Percentiles rank a stretch among this genome's conserved stretches.
phyloP scores from a whole-genome alignment of 768 basidiomycete genomes.

The Leccinum arenicola region DNA sequence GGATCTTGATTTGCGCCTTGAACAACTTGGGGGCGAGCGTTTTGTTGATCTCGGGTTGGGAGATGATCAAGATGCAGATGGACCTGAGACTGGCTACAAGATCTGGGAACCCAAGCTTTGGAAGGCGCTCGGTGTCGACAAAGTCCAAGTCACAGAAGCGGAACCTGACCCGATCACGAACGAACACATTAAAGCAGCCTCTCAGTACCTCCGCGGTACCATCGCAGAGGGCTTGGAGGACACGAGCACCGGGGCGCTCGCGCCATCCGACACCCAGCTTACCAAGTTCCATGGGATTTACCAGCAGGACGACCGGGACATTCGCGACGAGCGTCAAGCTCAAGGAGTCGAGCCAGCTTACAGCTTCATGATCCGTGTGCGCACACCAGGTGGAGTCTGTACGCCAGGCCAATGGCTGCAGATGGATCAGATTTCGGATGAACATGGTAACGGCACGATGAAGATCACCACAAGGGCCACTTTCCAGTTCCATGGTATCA shows the following conservation, averaged over 20 bases:
- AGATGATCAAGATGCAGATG: slow-evolving; percentile 97
- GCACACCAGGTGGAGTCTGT: slow-evolving; percentile 96
- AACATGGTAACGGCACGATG: slow-evolving; percentile 89
- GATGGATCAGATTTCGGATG: slow-evolving; percentile 90
- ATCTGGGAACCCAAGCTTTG: slow-evolving; percentile 91
- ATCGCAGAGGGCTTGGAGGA: slow-evolving; percentile 91
- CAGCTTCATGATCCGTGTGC: slow-evolving; percentile 97
- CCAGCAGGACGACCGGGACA: slow-evolving; percentile 97
- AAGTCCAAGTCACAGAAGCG: slow-evolving; percentile 81
- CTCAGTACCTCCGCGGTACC: slow-evolving; percentile 90
- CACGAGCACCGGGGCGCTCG: slow-evolving; percentile 83
- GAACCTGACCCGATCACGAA: slow-evolving; percentile 98
- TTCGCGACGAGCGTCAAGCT: slow-evolving; percentile 91
- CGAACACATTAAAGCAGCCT: slow-evolving; percentile 98
- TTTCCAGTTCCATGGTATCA: slow-evolving; percentile 99
- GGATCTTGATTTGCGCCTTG: slow-evolving; percentile 80
- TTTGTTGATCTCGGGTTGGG: slow-evolving; percentile 79
- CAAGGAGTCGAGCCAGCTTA: slow-evolving; percentile 95
- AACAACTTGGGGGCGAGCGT: slow-evolving; percentile 76
- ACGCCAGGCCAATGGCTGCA: slow-evolving; percentile 88
- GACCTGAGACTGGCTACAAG: slow-evolving; percentile 94
- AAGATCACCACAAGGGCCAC: slow-evolving; percentile 98
- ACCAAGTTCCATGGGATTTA: slow-evolving; percentile 99
- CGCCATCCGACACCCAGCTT: slow-evolving; percentile 86
- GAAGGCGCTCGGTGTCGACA: slow-evolving; percentile 93